Conservation (phyloP, 805 yeast species). For the Kregervanrija pseudodelftensis region DNA sequence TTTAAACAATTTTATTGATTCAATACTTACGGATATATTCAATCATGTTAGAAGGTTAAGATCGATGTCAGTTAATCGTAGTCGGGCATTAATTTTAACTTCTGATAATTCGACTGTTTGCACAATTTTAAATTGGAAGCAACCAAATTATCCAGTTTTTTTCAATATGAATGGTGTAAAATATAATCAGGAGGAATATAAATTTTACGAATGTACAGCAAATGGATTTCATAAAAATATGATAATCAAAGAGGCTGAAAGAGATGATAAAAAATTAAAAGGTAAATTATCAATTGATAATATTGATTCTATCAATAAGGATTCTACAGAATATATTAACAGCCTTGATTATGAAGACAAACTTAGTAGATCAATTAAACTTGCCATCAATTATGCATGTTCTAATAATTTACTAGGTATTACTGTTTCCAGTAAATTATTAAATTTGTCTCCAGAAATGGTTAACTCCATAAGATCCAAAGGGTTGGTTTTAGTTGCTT, state of each 20-base stretch:
- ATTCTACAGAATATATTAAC: conserved; percentile 26
- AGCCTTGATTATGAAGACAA: conserved; percentile 31
- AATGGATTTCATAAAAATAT: conserved; percentile 29
- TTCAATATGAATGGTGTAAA: conserved; percentile 69
- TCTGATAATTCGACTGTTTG: conserved; percentile 88
- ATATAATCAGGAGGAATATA: conserved; percentile 21
- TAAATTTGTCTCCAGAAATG: conserved; percentile 68
- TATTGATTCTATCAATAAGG: conserved; percentile 30
- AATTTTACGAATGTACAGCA: conserved; percentile 33
- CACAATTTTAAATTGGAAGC: conserved; percentile 94
- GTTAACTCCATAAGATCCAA: conserved; percentile 67
- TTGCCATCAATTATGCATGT: conserved; percentile 74
- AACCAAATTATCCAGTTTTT: conserved; percentile 94
- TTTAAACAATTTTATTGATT: conserved; percentile 71
- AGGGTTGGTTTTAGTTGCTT: conserved; percentile 75
- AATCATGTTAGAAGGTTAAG: conserved; percentile 58
- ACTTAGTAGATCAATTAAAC: conserved; percentile 65
- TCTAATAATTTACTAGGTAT: conserved; percentile 82
- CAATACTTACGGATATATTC: conserved; percentile 63
- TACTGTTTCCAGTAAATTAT: conserved; percentile 63
- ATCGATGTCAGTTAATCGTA: conserved; percentile 21
- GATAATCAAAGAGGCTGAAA: background rate
- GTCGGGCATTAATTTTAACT: conserved; percentile 72
- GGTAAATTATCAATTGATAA: conserved; percentile 26
- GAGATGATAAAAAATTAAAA: background rate